A percentile compares a stretch with the other conserved stretches of the same genome.
Conservation (phyloP, 169 alveolate species). For the Eimeria brunetti region DNA sequence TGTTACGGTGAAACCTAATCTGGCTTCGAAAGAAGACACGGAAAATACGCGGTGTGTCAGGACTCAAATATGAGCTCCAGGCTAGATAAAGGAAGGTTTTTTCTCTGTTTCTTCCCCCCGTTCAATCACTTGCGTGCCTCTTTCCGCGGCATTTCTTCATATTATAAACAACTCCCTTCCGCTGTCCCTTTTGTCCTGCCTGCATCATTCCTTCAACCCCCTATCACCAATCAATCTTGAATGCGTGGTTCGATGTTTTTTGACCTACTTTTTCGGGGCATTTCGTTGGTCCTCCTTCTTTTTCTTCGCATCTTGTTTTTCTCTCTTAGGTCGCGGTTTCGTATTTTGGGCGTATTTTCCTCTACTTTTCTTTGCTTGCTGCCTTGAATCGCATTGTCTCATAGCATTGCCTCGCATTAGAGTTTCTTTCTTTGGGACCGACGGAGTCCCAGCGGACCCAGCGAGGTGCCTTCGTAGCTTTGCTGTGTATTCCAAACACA, state of each 20-base stretch:
- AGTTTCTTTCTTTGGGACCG: too few relatives aligned
- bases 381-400: not conserved
- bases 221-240: too few relatives aligned
- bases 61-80: not conserved
- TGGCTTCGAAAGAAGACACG: constrained; percentile 52
- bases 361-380: not conserved
- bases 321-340: not conserved
- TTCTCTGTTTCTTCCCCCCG: not conserved
- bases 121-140: not conserved
- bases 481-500: too few relatives aligned
- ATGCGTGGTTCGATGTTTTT: not conserved
- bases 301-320: not conserved
- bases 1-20: constrained; percentile 88
- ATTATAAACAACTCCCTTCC: not conserved
- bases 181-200: not conserved
- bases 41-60: constrained; percentile 60
- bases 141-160: not conserved
- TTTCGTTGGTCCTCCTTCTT: not conserved
- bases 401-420: not conserved
- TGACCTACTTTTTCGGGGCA: not conserved
- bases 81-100: too few relatives aligned
- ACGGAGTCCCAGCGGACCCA: too few relatives aligned
- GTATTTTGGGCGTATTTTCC: not conserved
- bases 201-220: too few relatives aligned
- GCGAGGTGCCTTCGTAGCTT: too few relatives aligned